Base-by-base conservation (phyloP, 306 rosid species). In the Vigna trinervia region DNA sequence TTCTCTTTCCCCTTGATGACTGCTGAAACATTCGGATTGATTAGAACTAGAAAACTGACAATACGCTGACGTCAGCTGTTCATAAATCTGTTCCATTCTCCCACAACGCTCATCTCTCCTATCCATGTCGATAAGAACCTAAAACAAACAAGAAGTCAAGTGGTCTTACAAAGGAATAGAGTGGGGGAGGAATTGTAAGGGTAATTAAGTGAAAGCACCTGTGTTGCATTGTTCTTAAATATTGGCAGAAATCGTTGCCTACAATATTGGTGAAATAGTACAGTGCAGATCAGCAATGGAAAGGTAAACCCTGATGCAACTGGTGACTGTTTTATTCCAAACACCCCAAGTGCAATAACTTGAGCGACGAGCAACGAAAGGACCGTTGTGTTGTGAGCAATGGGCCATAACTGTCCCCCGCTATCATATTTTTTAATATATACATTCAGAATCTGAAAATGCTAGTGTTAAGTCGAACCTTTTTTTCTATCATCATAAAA, bases 91-190 rank as follows among this genome's bases (percentile, higher is more conserved):
- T 68, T 87, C 91, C 90, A 85, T 70, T 82, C 62, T 85, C 71
- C 91, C 90, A 56, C 57, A 57, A 32, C 77, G 86, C 53, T 91
- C 88, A 75, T 95, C 99, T 87, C 82, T 87, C 53, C 62, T 53
- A 73, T 95, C 99, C 99, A 95, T 87, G 73, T 92, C 96, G 36
- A 91, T 91, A 12, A 95, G 87, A 74, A 84, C 75, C 99, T 95
- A 12, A 72, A 78, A 41, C 46, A 41, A 41, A 69, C 50, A 69
- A 60, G 52, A 19, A 17, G 19, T 39, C 3, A 23, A 61, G 78
- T 61, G 83, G 73, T 30, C 67, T 66, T 69, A 61, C 12, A 57
- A 34, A 45, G 62, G 56, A 71, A 32, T 10, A 22, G 57, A 65
- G 52, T 30, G 45, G 10, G 17, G 56, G 28, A 75, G 69, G 14